Evolutionary conservation across 805 yeast genomes (phyloP), one percentile per base, ranked within the genome.

Genomic region (Pichia exigua): DNA sequence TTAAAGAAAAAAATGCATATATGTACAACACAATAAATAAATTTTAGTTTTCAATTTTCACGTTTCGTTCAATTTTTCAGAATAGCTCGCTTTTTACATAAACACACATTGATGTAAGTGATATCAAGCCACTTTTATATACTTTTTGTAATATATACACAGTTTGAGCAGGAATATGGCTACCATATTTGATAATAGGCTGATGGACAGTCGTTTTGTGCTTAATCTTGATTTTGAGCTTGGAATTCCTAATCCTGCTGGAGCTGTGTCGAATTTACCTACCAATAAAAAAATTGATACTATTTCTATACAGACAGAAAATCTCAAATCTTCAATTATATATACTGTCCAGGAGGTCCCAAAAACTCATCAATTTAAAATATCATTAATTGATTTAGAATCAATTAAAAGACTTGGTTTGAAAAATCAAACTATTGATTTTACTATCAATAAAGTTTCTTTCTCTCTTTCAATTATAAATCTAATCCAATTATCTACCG

Each of bases 341-440:
- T 44, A 21, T 27, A 41, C 41, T 17, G 21, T 51, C 8, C 10
- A 13, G 12, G 15, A 50, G 21, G 13, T 7, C 38, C n/a, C 28
- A 15, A 38, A 44, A 10, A 21, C 24, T 3, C 32, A 21, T 5
- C 7, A 21, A 35, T 45, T 41, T 22, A 42, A 5, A 5, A 32
- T 42, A 22, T n/a, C 32, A 35, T 39, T 52, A 4, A n/a, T 8
- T 18, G 49, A 48, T 24, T 24, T 52, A 10, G 18, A 35, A 15
- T 32, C 54, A 2, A 48, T 52, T 3, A 39, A 48, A 30, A 24
- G 51, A 27, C 44, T 52, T 3, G 18, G 17, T 2, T 35, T 52
- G 22, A 20, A 35, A 12, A 52, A 52, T 42, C 47, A 52, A 17
- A 6, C 11, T 18, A 12, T 52, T 8, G 18, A 41, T 11, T 48